Conservation (phyloP, 1,284 basidiomycete genomes). For the Ceratobasidium theobromae region DNA sequence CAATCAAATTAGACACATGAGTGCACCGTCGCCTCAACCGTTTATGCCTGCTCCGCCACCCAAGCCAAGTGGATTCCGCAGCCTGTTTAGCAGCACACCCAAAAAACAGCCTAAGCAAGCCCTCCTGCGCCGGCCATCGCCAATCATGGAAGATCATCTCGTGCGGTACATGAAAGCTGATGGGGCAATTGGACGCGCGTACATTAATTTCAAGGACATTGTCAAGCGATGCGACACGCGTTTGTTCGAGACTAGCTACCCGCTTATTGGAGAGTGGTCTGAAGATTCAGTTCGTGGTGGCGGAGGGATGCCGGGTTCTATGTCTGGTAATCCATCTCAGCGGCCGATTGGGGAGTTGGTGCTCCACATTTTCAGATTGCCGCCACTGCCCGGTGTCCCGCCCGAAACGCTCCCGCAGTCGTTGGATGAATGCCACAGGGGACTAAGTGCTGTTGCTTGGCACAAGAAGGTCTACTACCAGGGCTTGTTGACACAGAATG, state of each 20-base stretch:
- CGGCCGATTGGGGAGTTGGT: slow-evolving; percentile 72
- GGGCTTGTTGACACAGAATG: slow-evolving; percentile 90
- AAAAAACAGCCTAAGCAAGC: slow-evolving; percentile 63
- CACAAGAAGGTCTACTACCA: slow-evolving; percentile 90
- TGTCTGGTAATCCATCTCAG: slow-evolving; percentile 39
- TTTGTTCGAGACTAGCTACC: slow-evolving; percentile 80
- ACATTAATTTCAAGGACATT: slow-evolving; percentile 84
- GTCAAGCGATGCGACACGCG: slow-evolving; percentile 77
- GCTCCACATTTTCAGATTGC: slow-evolving; percentile 86
- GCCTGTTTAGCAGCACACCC: slow-evolving; percentile 74
- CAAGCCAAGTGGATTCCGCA: slow-evolving; percentile 53
- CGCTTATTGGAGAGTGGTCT: slow-evolving; percentile 73
- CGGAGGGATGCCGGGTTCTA: slow-evolving; percentile 53
- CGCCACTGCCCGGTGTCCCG: slow-evolving; percentile 80
- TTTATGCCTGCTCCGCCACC: slow-evolving; percentile 48
- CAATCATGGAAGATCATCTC: slow-evolving; percentile 58
- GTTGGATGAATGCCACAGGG: slow-evolving; percentile 89
- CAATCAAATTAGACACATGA: slow-evolving; percentile 66
- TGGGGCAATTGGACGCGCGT: slow-evolving; percentile 75
- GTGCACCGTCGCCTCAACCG: slow-evolving; percentile 52
- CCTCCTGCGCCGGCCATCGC: slow-evolving; percentile 42
- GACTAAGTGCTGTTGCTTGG: slow-evolving; percentile 85
- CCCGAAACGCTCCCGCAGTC: slow-evolving; percentile 82
- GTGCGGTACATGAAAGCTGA: slow-evolving; percentile 81
- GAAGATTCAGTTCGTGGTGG: slow-evolving; percentile 45